phyloP scores from a whole-genome alignment of 2,329 filamentous ascomycete species.

The Cordyceps cicadae region DNA sequence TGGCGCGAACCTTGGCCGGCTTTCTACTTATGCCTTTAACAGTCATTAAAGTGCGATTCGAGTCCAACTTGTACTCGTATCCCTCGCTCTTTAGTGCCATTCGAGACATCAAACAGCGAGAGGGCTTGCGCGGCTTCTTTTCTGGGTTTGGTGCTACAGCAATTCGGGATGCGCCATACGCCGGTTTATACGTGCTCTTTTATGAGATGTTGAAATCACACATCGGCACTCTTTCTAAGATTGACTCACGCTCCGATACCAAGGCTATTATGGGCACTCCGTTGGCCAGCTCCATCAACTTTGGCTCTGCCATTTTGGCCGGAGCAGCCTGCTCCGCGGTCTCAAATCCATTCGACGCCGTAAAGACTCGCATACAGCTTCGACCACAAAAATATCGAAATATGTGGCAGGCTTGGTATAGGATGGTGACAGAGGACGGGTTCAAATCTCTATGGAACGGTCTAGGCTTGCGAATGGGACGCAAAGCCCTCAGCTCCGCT shows the following conservation, averaged over 20 bases:
- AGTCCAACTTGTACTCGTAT: constrained; percentile 80
- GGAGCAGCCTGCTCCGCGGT: constrained; percentile 76
- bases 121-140: constrained; percentile 81
- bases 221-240: constrained; percentile 30
- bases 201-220: constrained; percentile 77
- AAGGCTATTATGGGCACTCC: constrained; percentile 22
- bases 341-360: constrained; percentile 93
- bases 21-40: constrained; percentile 94
- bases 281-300: constrained; percentile 64
- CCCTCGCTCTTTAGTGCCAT: constrained; percentile 64
- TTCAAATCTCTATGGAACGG: constrained; percentile 76
- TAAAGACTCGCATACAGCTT: constrained; percentile 91
- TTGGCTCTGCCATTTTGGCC: constrained; percentile 70
- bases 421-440: constrained; percentile 79
- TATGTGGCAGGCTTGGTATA: constrained; percentile 64
- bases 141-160: constrained; percentile 90
- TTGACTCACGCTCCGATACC: neutral
- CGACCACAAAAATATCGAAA: constrained; percentile 78
- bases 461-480: constrained; percentile 73
- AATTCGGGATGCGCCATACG: constrained; percentile 90
- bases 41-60: constrained; percentile 92
- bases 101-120: constrained; percentile 61
- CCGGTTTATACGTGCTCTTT: constrained; percentile 86
- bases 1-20: constrained; percentile 76
- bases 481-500: constrained; percentile 90